phyloP scores from a whole-genome alignment of 495 filamentous ascomycete species.

The Penicilliopsis zonata region DNA sequence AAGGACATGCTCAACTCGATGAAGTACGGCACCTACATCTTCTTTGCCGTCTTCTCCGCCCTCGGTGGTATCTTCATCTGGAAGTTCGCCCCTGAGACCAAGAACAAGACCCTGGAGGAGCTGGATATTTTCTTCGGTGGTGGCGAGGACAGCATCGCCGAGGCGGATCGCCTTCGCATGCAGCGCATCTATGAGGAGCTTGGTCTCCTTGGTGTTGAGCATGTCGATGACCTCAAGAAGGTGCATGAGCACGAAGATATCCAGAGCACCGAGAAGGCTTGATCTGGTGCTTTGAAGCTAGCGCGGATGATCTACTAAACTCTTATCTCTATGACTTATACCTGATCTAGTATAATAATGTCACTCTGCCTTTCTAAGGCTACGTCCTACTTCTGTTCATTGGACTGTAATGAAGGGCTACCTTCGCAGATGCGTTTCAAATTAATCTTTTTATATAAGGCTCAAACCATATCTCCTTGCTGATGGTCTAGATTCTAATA shows the following conservation, averaged over 20 bases:
- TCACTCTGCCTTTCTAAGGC: too few species aligned
- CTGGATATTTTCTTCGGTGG: constrained; percentile 62
- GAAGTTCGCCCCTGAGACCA: constrained; percentile 48
- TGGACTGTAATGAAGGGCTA: too few species aligned
- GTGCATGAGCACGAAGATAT: constrained; percentile 2
- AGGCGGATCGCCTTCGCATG: constrained; percentile 54
- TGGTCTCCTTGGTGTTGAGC: constrained; percentile 34
- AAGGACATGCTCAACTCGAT: constrained; percentile 55
- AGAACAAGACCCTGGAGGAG: constrained; percentile 29
- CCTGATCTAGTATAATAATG: too few species aligned
- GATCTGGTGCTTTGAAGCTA: too few species aligned
- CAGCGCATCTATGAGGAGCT: constrained; percentile 57
- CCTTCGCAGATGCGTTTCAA: too few species aligned
- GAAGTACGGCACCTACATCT: constrained; percentile 59
- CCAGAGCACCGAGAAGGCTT: background rate
- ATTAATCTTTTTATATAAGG: too few species aligned
- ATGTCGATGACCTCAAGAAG: constrained; percentile 1
- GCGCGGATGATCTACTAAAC: too few species aligned
- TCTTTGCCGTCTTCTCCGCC: constrained; percentile 56
- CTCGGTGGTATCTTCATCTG: constrained; percentile 40
- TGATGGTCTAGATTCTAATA: too few species aligned
- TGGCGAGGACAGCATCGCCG: constrained; percentile 48
- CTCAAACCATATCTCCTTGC: too few species aligned
- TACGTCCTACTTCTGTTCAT: too few species aligned
- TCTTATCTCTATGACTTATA: too few species aligned